Evolutionary conservation across 2,329 filamentous ascomycete species (phyloP), one percentile per base, ranked within the genome.

Genomic region (Sporothrix variecibatus): DNA sequence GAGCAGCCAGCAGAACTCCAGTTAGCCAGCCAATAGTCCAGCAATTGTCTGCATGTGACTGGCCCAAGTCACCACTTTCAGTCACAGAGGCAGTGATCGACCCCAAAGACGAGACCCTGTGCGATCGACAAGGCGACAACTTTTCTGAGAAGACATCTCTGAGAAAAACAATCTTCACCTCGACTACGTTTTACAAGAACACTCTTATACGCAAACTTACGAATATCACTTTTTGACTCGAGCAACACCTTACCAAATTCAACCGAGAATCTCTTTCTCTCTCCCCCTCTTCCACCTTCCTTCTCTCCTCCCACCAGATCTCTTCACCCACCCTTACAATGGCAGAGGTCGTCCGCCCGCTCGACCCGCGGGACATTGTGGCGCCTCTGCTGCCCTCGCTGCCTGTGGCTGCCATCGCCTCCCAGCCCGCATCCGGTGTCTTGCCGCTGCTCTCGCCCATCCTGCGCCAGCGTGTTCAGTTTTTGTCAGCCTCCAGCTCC

Each of bases 391-490:
- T 92, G 65, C 87, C 88, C 9, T 86, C 89, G 51, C 83, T 92
- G 49, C 88, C 89, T 12, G 85, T 87, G 31, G 89, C 90, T 46
- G 84, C 89, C 56, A 83, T 87, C 75, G 90, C 90, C 34, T 85
- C 87, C 20, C 82, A 87, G 74, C 89, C 90, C 1, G 85, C 90
- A 15, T 83, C 85, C 40, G 85, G 85, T 23, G 82, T 91, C 64
- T 82, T 92, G 4, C 88, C 89, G 34, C 84, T 89, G 26, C 86
- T 92, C 72, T 89, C 90, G 1, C 90, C 90, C 34, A 91, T 92
- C 74, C 85, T 92, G 46, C 87, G 90, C 60, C 90, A 92, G 79
- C 85, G 90, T 74, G 88, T 92, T 56, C 88, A 91, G 77, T 85
- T 94, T 72, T 85, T 95, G 74, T 88, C 91, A 1, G 83, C 86